A percentile compares a stretch with the other conserved stretches of the same genome.
Conservation (phyloP, 441 rosid species). For the Brassica hybrid region DNA sequence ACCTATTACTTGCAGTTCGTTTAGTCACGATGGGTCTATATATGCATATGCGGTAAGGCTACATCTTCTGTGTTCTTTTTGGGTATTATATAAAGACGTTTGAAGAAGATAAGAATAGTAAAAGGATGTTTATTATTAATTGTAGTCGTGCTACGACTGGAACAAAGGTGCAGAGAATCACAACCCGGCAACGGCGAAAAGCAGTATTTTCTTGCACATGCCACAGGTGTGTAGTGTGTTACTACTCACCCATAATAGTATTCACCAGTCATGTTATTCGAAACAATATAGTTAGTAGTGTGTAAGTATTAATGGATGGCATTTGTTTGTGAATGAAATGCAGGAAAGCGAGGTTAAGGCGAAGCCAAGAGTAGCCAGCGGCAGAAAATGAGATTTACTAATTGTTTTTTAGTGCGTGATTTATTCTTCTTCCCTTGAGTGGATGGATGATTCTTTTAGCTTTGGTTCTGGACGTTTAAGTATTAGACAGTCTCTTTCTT, state of each 20-base stretch:
- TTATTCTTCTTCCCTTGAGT: not conserved
- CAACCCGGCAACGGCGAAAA: conserved; percentile 89
- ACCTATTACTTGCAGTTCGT: no score
- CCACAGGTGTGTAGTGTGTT: conserved; percentile 56
- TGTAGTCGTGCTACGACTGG: conserved; percentile 94
- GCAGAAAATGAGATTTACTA: conserved; percentile 55
- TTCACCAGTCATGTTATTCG: not conserved
- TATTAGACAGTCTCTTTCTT: not conserved
- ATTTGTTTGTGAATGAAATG: conserved; percentile 2
- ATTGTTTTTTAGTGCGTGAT: not conserved
- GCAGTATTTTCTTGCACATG: conserved; percentile 75
- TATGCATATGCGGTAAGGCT: no score
- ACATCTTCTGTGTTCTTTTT: no score
- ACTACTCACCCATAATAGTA: not conserved
- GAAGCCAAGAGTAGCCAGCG: conserved; percentile 72
- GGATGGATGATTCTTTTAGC: not conserved
- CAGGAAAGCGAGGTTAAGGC: conserved; percentile 92
- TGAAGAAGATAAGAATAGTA: no score
- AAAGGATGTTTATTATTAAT: no score
- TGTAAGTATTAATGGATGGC: not conserved
- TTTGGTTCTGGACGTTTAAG: not conserved
- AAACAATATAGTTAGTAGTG: not conserved
- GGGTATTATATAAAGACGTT: no score
- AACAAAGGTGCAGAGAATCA: conserved; percentile 98
- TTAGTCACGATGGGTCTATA: no score